Evolutionary conservation across 1,139 yeast genomes (phyloP), one percentile per base, ranked within the genome.

Genomic region (Debaryomyces singareniensis): DNA sequence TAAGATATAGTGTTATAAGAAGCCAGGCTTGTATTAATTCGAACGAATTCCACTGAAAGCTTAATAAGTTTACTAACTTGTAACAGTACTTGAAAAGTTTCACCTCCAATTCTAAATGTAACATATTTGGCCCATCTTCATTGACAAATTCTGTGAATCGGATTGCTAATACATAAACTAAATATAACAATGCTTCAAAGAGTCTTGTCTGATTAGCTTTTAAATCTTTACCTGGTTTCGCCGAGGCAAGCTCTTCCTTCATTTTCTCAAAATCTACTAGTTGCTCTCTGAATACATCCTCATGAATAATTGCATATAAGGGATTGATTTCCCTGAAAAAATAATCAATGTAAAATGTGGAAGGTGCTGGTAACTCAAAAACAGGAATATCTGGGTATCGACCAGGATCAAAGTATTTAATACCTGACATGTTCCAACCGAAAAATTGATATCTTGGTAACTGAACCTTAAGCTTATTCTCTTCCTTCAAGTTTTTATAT

Each of bases 361-460:
- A 33, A 13, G 45, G 41, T 15, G 33, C 15, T 12, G 45, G 42
- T 5, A 44, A 34, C 15, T 35, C 33, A n/a, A 49, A 28, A 5
- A 49, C 49, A 4, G 69, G 68, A 3, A 48, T 29, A 4, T 50
- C 47, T 3, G 75, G 72, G 13, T 71, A 47, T 5, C 49, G 49
- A 24, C 67, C 67, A 5, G 64, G 55, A 15, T 51, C 50, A 13
- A 74, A 42, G 43, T 72, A 78, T 39, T 68, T 69, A 13, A 65
- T 65, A 2, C 84, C 83, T 22, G 73, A 62, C 71, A 76, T 58
- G 45, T 78, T 78, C 83, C 83, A 78, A 11, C 81, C 83, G 43
- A 74, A 78, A 37, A 64, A 71, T 44, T 78, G 84, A 13, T 64
- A 55, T 34, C 84, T 51, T 3, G 85, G 85, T 9, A 71, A 43